Evolutionary conservation across 371 early-diverging fungal genomes (phyloP), one percentile per base, ranked within the genome.

Genomic region (Capillidium rhysosporum): DNA sequence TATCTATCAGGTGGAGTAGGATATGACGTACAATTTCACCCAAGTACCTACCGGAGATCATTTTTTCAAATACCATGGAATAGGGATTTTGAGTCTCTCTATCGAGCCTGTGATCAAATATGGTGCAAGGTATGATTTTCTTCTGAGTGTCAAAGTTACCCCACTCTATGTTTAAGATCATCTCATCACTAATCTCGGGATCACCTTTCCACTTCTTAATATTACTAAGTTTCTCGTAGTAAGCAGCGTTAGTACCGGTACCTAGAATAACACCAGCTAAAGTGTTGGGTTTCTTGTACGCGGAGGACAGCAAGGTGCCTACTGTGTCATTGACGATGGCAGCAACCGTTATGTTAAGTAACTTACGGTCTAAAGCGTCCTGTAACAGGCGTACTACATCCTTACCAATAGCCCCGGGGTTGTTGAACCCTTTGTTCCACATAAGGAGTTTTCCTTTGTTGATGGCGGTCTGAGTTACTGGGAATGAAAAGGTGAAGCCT

Each of bases 401-500:
- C 56, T 82, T 79, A 54, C 83, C 87, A 2, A 85, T 80, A 24
- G 83, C 84, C 45, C 84, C 88, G 0, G 76, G 57, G 59, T 73
- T 73, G 5, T 67, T 71, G 65, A 91, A 93, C 9, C 95, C 93
- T 70, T 94, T 97, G 60, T 83, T 91, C 97, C 97, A 97, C 53
- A 71, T 63, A 55, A 85, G 70, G 31, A 93, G 72, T 25, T 65
- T 72, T 39, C 92, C 92, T 51, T 76, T 72, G 55, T 79, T 72
- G 53, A 91, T 76, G 39, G 69, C 56, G 1, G 84, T 79, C 63
- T 96, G 95, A 44, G 71, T 62, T 29, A 90, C 85, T 26, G 97
- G 92, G 68, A 89, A 96, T 14, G 88, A 87, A 63, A 96, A 96
- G 0, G 97, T 96, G 63, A 86, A 94, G 9, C 97, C 97, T n/a